Evolutionary conservation across 257 asterid species (phyloP), one percentile per base, ranked within the genome.

Genomic region (Thymus mandschuricus): DNA sequence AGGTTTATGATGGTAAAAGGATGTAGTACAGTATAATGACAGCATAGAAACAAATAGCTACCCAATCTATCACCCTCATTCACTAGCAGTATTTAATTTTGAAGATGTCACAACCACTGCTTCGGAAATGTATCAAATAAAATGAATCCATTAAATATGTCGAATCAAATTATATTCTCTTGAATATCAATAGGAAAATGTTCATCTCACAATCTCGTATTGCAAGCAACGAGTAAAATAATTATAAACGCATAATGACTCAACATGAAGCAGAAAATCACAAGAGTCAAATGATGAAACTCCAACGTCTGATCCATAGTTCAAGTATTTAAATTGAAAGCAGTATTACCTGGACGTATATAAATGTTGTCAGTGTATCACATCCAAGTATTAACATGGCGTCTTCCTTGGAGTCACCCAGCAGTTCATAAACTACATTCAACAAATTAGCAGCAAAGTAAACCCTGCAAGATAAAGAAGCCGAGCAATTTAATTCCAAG

Each of bases 291-390:
- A 8, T 33, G 8, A 49, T 30, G 50, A 60, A 10, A 75, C 44
- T 69, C 63, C 49, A 50, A 60, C 28, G 41, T 66, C 70, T 62
- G 2, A 69, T 49, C 38, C 15, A 48, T 27, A 52, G 4, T 48
- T 56, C 3, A 69, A 69, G n/a, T 8, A 15, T 49, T 29, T 38
- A 73, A 55, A 57, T 63, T 27, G 8, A 61, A 54, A 45, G 7
- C 12, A 10, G 60, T 1, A 71, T 73, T 75, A 94, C 99, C 99
- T 95, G 99, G 79, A 87, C 80, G 82, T 88, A 85, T 51, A 91
- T 88, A 74, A 95, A 91, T 56, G 82, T 74, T 35, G 96, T 86
- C 62, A 95, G 86, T 38, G 86, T 86, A 74, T 89, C 95, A 76
- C 97, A 95, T 68, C 99, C 99, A 69, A 82, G 76, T 65, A 86